Conservation (phyloP, 805 yeast species). For the Ogataea methylovora region DNA sequence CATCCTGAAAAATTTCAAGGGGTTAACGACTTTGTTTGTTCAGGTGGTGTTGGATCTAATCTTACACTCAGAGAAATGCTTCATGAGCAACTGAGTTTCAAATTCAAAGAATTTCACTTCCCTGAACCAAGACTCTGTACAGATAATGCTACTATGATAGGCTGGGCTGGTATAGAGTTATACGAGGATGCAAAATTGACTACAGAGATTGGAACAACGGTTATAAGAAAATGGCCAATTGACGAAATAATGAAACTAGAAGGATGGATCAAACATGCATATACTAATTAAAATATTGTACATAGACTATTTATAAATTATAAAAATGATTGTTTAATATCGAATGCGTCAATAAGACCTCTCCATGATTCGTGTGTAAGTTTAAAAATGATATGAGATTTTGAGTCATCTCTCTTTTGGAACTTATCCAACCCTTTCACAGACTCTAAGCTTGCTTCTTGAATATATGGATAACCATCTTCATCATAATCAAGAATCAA, state of each 20-base stretch:
- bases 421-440: slow-evolving; percentile 15
- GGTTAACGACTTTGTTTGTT: slow-evolving; percentile 57
- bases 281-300: neutral
- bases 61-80: slow-evolving; percentile 42
- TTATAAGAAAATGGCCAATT: slow-evolving; percentile 80
- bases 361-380: slow-evolving; percentile 65
- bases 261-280: slow-evolving; percentile 36
- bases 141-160: slow-evolving; percentile 96
- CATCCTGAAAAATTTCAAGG: slow-evolving; percentile 34
- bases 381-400: slow-evolving; percentile 65
- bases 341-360: slow-evolving; percentile 41
- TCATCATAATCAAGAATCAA: slow-evolving; percentile 46
- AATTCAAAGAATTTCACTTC: slow-evolving; percentile 39
- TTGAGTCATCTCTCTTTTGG: slow-evolving; percentile 16
- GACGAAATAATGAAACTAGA: slow-evolving; percentile 37
- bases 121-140: slow-evolving; percentile 76
- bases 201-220: slow-evolving; percentile 50
- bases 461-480: slow-evolving; percentile 28
- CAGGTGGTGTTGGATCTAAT: slow-evolving; percentile 96
- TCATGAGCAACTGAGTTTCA: slow-evolving; percentile 25
- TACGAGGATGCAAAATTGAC: slow-evolving; percentile 45
- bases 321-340: slow-evolving; percentile 46
- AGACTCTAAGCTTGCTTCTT: slow-evolving; percentile 15
- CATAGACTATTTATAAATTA: slow-evolving; percentile 1
- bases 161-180: slow-evolving; percentile 92